Conservation (phyloP, 169 alveolate species). For the Cryptosporidium ubiquitum region DNA sequence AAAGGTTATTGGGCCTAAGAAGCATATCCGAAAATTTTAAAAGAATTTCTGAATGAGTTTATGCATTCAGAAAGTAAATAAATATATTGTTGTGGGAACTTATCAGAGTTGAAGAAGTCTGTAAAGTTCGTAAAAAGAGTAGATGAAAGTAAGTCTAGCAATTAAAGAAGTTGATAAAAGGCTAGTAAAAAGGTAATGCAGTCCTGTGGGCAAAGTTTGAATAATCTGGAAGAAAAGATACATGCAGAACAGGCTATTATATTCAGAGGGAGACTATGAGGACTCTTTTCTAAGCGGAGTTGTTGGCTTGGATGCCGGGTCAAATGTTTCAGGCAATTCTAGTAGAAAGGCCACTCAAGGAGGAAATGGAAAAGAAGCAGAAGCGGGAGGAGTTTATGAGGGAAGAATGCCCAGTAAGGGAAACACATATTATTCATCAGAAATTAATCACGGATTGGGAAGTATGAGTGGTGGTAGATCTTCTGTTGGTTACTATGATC, state of each 20-base stretch:
- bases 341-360: not conserved
- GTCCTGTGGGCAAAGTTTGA: not conserved
- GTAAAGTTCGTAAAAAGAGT: not conserved
- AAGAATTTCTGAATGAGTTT: not conserved
- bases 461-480: not conserved
- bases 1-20: not conserved
- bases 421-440: not conserved
- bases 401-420: not conserved
- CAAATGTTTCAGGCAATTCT: not conserved
- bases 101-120: constrained; percentile 2
- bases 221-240: constrained; percentile 3
- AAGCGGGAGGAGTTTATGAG: not conserved
- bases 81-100: constrained; percentile 3
- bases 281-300: constrained; percentile 11
- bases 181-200: constrained; percentile 1
- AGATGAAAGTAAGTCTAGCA: constrained; percentile 8
- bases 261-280: constrained; percentile 29
- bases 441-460: not conserved
- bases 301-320: constrained; percentile 14
- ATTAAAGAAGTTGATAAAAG: not conserved
- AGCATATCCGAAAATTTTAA: not conserved
- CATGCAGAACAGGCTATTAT: constrained; percentile 47
- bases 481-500: not conserved
- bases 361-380: not conserved
- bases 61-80: not conserved